A percentile compares a stretch with the other conserved stretches of the same genome.
phyloP scores from a whole-genome alignment of 495 filamentous ascomycete genomes.

The Tuber brumale region DNA sequence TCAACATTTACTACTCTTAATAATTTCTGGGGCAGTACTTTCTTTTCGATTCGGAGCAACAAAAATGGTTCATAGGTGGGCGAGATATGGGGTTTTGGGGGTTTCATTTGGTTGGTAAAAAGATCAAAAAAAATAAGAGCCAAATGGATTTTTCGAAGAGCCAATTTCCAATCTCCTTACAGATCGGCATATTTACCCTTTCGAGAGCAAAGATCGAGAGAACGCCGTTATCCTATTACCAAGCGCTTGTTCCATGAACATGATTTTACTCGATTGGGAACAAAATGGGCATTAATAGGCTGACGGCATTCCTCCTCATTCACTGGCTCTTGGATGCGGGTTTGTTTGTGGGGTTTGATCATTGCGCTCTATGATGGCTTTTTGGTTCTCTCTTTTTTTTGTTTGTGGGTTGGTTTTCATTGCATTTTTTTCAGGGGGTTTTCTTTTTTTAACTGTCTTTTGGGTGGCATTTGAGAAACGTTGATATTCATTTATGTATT shows the following conservation, averaged over 20 bases:
- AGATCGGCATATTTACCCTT: not conserved
- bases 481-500: constrained; percentile 5
- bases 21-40: constrained; percentile 27
- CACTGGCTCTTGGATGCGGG: not conserved
- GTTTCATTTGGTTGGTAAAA: constrained; percentile 1
- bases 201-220: not conserved
- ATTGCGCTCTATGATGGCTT: not conserved
- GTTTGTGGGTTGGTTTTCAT: constrained; percentile 1
- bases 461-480: constrained; percentile 3
- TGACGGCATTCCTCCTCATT: not conserved
- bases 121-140: not conserved
- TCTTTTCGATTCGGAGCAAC: constrained; percentile 32
- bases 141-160: not conserved
- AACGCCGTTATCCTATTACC: not conserved
- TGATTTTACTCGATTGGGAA: constrained; percentile 1
- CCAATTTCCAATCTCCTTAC: not conserved
- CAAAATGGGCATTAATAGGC: not conserved
- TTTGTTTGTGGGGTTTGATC: not conserved
- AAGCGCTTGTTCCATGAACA: not conserved
- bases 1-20: constrained; percentile 37
- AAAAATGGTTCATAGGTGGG: not conserved
- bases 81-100: constrained; percentile 14
- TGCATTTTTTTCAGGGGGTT: not conserved
- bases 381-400: not conserved
- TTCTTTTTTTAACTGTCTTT: not conserved